A percentile compares a stretch with the other conserved stretches of the same genome.
Evolutionary conservation across 257 asterid species (phyloP).

Genomic region (Paraleonurus japonicus): DNA sequence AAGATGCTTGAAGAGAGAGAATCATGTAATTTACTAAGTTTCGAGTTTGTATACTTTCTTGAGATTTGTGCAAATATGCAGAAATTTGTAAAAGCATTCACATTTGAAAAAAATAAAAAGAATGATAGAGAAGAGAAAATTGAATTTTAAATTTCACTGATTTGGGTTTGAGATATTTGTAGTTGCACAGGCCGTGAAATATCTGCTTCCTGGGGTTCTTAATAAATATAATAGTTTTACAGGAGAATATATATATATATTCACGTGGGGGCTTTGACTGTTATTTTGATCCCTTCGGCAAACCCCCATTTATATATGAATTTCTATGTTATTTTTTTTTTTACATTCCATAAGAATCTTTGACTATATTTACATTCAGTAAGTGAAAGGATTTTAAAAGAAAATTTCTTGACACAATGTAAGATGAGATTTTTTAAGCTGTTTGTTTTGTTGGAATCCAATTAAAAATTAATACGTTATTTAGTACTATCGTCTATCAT

Average conservation of each 20-base stretch:
- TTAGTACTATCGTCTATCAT: no score
- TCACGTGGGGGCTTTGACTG: constrained; percentile 69
- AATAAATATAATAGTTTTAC: constrained; percentile 12
- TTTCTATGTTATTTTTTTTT: neutral
- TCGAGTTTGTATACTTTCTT: neutral
- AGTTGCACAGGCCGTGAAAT: constrained; percentile 34
- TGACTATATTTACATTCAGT: neutral
- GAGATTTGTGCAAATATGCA: neutral
- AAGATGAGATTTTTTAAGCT: no score
- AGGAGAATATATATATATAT: constrained; percentile 42
- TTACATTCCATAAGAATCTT: neutral
- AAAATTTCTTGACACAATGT: neutral
- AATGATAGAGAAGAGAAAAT: no score
- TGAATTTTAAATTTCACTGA: constrained; percentile 12
- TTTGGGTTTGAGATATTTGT: constrained; percentile 49
- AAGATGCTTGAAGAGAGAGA: neutral
- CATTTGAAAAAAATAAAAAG: neutral
- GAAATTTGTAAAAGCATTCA: neutral
- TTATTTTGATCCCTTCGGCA: constrained; percentile 42
- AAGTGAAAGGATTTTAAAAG: neutral
- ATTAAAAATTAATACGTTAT: no score
- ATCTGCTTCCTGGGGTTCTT: constrained; percentile 29
- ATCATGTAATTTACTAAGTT: neutral
- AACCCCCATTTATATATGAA: neutral
- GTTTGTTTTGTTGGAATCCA: no score